Evolutionary conservation across 306 rosid species (phyloP), one percentile per base, ranked within the genome.

Genomic region (Cicer judaicum): DNA sequence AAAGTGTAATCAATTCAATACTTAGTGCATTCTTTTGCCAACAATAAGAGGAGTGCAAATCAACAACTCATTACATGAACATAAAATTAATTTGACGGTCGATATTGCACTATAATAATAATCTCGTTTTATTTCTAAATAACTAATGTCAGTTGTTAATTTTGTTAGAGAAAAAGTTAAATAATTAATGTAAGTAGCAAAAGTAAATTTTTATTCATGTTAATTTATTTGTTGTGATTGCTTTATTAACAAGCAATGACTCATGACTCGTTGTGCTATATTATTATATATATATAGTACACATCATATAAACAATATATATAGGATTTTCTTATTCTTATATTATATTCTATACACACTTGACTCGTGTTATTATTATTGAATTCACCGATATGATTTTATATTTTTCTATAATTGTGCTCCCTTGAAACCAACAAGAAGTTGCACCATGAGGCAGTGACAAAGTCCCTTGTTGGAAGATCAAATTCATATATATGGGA

Each of bases 351-450:
- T 68, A 15, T 13, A 39, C 52, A 55, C 72, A 55, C 72, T 14
- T 53, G 40, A 74, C 8, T 76, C 55, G n/a, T 74, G 72, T 4
- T 78, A 75, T 81, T 54, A 80, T 4, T 78, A 75, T 81, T 54
- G 82, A 73, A 74, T 71, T 64, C 70, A 80, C 84, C 66, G 82
- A 79, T 60, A 34, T 61, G 77, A 50, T 70, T 75, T 82, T 54
- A 64, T 85, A 57, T 73, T 55, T 79, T 62, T 63, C 71, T 48
- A 42, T 82, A 61, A 19, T 29, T 46, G 53, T 71, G 82, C 79
- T 56, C 82, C 74, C 73, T 84, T 79, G 78, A 79, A 79, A 73
- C 84, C 84, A 68, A 77, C 82, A 79, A 60, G 68, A 52, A 75
- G 34, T 59, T 49, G 81, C 77, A 34, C 65, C 83, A 64, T 68